Conservation (phyloP, 306 rosid species). For the Alnus rubra region DNA sequence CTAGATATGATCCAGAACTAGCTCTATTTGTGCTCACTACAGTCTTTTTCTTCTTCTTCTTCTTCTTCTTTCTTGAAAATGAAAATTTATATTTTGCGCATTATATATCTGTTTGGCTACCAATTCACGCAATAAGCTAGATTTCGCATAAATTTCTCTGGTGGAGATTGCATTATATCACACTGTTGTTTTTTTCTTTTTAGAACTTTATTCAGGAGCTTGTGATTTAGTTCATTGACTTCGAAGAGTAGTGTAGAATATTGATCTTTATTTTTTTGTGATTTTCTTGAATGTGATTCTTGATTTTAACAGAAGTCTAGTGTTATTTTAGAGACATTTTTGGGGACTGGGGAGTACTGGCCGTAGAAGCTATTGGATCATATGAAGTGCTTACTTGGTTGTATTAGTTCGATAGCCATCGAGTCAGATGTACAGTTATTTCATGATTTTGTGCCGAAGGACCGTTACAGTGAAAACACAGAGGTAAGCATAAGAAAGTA, state of each 20-base stretch:
- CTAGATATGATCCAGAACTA: too few relatives aligned
- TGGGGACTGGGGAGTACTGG: conserved; percentile 29
- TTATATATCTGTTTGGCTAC: background rate
- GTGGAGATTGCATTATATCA: background rate
- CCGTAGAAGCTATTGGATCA: conserved; percentile 52
- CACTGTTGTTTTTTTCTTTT: background rate
- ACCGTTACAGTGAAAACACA: conserved; percentile 30
- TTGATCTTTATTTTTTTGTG: conserved; percentile 23
- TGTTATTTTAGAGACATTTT: conserved; percentile 21
- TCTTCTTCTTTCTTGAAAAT: too few relatives aligned
- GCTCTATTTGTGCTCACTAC: too few relatives aligned
- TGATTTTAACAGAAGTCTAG: background rate
- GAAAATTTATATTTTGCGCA: background rate
- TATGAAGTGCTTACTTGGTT: conserved; percentile 56
- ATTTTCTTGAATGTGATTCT: conserved; percentile 24
- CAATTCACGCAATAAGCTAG: background rate
- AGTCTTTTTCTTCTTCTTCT: too few relatives aligned
- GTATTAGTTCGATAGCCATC: conserved; percentile 42
- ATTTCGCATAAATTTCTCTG: background rate
- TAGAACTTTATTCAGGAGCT: background rate
- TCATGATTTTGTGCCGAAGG: conserved; percentile 36
- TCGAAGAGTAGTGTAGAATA: conserved; percentile 19
- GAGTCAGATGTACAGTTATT: conserved; percentile 50
- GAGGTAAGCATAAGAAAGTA: conserved; percentile 37
- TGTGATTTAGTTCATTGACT: background rate